Base-by-base conservation (phyloP, 805 yeast genomes). In the Saccharomyces eubayanus region DNA sequence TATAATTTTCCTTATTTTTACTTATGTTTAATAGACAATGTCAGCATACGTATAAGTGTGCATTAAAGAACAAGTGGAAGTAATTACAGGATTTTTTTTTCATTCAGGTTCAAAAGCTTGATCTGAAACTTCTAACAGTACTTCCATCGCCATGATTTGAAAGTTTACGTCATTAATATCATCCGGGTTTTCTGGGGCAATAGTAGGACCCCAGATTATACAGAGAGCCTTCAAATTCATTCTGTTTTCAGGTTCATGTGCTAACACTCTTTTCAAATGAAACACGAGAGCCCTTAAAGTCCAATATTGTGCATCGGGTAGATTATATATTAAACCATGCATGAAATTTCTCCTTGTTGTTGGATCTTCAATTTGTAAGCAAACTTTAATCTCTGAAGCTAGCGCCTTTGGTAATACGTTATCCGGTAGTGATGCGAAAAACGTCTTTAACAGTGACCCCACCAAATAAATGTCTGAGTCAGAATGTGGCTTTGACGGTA, bases 241-340 rank as follows among this genome's bases (percentile, higher is more conserved):
- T 66, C 94, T 78, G 66, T 90, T 89, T 36, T 71, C 61, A 21
- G 76, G 76, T 62, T 83, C 84, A 53, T 82, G 76, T 29, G 78
- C 77, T 41, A 85, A 81, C 12, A 94, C 84, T 53, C 85, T 80
- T 57, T 85, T 83, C 57, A 94, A 79, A 69, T 94, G 99, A 77
- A 92, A 89, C 1, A 91, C 74, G 59, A 94, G 73, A 36, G 89
- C 82, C 59, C 97, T 76, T 60, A 94, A 76, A 0, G 98, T 91
- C 76, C 96, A 91, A 68, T 94, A 94, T 54, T 92, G 89, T 1
- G 96, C 94, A 71, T 94, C 99, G 0, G 97, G 97, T 53, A 94
- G 77, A 59, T 87, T 87, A 73, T 86, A 94, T 48, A 94, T 88
- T 55, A 89, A 79, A 47, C 89, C 88, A 69, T 94, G 99, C 62